phyloP scores from a whole-genome alignment of 345 rosid species.

The Euphorbia tirucalli region DNA sequence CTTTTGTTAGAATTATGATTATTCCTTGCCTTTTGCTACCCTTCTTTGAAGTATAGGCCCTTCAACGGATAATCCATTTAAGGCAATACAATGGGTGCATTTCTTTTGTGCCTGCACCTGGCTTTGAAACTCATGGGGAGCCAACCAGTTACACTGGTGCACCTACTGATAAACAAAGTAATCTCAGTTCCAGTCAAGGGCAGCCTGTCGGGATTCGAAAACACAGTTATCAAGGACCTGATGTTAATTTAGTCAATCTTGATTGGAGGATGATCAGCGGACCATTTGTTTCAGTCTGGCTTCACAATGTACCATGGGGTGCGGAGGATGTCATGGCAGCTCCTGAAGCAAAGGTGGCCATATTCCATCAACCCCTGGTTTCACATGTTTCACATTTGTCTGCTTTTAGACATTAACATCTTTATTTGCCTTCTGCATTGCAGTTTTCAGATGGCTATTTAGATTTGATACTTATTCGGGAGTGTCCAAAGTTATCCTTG shows the following conservation, averaged over 20 bases:
- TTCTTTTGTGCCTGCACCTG: conserved; percentile 91
- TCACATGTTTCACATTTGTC: background rate
- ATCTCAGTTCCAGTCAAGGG: conserved; percentile 26
- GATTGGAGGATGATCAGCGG: conserved; percentile 83
- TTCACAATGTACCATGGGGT: conserved; percentile 98
- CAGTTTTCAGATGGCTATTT: conserved; percentile 93
- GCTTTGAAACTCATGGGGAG: conserved; percentile 72
- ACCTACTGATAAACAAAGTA: conserved; percentile 11
- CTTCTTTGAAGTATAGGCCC: conserved; percentile 42
- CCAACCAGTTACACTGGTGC: conserved; percentile 40
- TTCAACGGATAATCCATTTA: conserved; percentile 60
- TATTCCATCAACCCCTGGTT: too few species aligned
- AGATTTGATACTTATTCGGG: conserved; percentile 68
- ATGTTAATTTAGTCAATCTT: conserved; percentile 38
- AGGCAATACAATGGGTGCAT: conserved; percentile 72
- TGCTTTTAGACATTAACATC: background rate
- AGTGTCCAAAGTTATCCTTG: conserved; percentile 63
- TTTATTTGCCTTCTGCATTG: conserved; percentile 15
- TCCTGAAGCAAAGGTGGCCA: conserved; percentile 80
- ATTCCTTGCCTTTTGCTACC: background rate
- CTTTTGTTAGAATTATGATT: background rate
- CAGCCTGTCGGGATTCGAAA: conserved; percentile 23
- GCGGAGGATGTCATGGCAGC: conserved; percentile 78
- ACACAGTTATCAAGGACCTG: conserved; percentile 65
- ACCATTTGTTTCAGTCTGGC: conserved; percentile 94